Evolutionary conservation across 495 filamentous ascomycete species (phyloP), one percentile per base, ranked within the genome.

Genomic region (Xylaria nigripes): DNA sequence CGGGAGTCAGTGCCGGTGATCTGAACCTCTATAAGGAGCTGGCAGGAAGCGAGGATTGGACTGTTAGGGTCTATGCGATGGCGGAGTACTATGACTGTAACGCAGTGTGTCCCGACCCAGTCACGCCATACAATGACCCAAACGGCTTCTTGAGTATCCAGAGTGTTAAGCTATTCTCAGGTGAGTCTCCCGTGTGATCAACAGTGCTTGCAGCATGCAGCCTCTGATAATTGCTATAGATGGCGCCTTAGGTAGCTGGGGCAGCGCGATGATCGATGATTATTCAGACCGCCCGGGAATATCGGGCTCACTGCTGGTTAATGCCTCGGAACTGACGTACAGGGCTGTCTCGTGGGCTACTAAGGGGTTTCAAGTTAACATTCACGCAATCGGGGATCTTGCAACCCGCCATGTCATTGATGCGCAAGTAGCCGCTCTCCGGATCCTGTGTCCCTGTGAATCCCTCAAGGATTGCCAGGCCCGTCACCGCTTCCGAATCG

Each of bases 321-420:
- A 82, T 60, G 74, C 76, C 9, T 70, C 71, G 0, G 72, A 71
- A 0, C 65, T 85, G 27, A 72, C 70, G 4, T 61, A 66, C 3
- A 66, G 80, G n/a, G 68, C 76, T 16, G 61, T 64, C 1, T 69
- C 69, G 13, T 81, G 80, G 80, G 69, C 76, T 8, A 63, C 45
- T 2, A 71, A 69, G 1, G 76, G 72, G 3, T 82, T 70, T 54
- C 80, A 82, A 53, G 76, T 83, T 45, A 80, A 81, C 56, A 82
- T 83, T 52, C 81, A 84, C 66, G 80, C 81, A 25, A 86, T 86
- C 46, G 83, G 83, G 25, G 83, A 86, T 62, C 68, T 75, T 4
- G 83, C 83, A 30, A 82, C 81, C 63, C 75, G 79, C 6, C 67
- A 76, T 16, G 81, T 79, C 29, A 65, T 85, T 34, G 72, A 79